These are phyloP conservation scores for Sanguinoderma infundibulare DNA, from an alignment of 1,284 basidiomycete species.

Conservation along the genomic window DNA sequence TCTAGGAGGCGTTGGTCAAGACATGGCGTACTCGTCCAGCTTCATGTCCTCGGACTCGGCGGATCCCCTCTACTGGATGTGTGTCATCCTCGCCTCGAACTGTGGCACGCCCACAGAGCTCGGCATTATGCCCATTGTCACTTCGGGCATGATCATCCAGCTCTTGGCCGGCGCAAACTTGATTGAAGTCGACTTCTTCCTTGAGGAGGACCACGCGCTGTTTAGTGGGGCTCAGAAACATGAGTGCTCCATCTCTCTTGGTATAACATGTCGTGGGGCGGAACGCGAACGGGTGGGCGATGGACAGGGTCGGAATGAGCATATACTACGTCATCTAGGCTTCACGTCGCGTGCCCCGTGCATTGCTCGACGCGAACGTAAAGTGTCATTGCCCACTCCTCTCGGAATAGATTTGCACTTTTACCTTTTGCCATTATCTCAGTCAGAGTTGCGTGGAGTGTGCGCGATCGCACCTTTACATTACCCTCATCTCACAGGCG, in stretches of 20 bases:
- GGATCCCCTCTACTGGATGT: slow-evolving; percentile 99
- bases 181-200: slow-evolving; percentile 95
- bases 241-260: slow-evolving; percentile 48
- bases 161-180: slow-evolving; percentile 96
- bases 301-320: not conserved
- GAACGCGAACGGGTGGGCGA: not conserved
- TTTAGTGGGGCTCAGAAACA: slow-evolving; percentile 98
- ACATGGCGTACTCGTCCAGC: no score
- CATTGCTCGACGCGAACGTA: not conserved
- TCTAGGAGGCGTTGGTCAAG: no score
- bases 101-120: slow-evolving; percentile 99
- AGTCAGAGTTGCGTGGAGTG: not conserved
- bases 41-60: slow-evolving; percentile 99
- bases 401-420: no score
- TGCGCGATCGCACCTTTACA: no score
- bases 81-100: slow-evolving; percentile 98
- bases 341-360: not conserved
- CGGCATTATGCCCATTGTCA: slow-evolving; percentile 97
- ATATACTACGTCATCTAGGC: not conserved
- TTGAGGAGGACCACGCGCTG: slow-evolving; percentile 96
- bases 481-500: no score
- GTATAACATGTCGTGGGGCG: not conserved
- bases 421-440: no score
- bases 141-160: slow-evolving; percentile 99
- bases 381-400: no score